A percentile compares a stretch with the other conserved stretches of the same genome.
Evolutionary conservation across 192 early-diverging fungal genomes (phyloP).

Genomic region (Cladochytrium replicatum): DNA sequence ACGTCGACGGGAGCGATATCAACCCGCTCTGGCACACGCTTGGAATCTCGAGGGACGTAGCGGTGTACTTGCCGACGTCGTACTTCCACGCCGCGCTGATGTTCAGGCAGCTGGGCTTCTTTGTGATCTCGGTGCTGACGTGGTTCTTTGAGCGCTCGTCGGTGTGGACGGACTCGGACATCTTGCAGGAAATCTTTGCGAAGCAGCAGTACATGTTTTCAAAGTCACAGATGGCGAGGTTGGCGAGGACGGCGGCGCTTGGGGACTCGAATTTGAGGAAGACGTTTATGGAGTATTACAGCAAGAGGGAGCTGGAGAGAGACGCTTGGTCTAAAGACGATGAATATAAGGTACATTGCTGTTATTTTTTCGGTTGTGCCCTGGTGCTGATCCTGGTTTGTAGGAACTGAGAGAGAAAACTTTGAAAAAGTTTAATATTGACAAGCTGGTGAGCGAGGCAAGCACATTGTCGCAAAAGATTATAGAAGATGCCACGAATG

Average conservation of each 20-base stretch:
- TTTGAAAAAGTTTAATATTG: no score
- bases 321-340: slow-evolving; percentile 14
- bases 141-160: slow-evolving; percentile 6
- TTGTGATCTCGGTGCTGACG: background rate
- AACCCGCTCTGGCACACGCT: background rate
- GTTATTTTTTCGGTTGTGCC: no score
- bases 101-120: background rate
- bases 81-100: no score
- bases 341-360: slow-evolving; percentile 27
- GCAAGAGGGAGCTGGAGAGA: slow-evolving; percentile 12
- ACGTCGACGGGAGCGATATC: background rate
- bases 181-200: slow-evolving; percentile 12
- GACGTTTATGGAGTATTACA: slow-evolving; percentile 23
- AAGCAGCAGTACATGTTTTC: slow-evolving; percentile 23
- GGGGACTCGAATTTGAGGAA: slow-evolving; percentile 8
- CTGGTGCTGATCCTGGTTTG: no score
- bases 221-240: slow-evolving; percentile 6
- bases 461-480: no score
- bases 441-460: no score
- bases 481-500: no score
- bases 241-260: slow-evolving; percentile 22
- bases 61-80: background rate
- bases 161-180: slow-evolving; percentile 19
- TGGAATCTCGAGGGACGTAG: background rate
- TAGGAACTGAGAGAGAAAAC: no score